phyloP scores from a whole-genome alignment of 306 rosid genomes.

The Rosa persica region DNA sequence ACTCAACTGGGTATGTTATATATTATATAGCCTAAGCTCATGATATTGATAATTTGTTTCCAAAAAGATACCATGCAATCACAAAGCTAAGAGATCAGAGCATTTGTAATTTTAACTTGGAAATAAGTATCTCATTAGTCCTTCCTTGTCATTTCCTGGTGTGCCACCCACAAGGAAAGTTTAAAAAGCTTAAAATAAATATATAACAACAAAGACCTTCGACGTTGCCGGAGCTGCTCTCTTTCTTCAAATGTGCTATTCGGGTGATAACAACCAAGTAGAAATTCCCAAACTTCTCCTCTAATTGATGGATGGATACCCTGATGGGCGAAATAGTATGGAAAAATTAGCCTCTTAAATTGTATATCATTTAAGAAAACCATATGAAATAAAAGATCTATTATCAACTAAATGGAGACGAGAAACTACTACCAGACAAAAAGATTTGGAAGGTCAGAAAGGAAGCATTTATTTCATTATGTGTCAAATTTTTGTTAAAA shows the following conservation, averaged over 20 bases:
- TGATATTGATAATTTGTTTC: neutral
- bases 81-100: neutral
- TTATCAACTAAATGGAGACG: neutral
- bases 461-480: conserved; percentile 5
- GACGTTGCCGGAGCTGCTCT: conserved; percentile 62
- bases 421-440: neutral
- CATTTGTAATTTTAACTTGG: neutral
- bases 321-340: conserved; percentile 42
- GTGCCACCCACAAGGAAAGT: neutral
- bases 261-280: conserved; percentile 91
- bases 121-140: neutral
- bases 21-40: neutral
- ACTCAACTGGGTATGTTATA: neutral
- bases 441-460: neutral
- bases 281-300: conserved; percentile 99
- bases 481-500: neutral
- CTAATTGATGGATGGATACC: conserved; percentile 95
- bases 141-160: neutral
- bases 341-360: conserved; percentile 1
- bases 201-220: conserved; percentile 53
- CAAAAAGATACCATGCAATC: neutral
- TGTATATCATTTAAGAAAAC: conserved; percentile 2
- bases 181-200: neutral
- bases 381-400: neutral
- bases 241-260: conserved; percentile 88